Evolutionary conservation across 192 early-diverging fungal species (phyloP).

Genomic region (Pecoramyces ruminantium): DNA sequence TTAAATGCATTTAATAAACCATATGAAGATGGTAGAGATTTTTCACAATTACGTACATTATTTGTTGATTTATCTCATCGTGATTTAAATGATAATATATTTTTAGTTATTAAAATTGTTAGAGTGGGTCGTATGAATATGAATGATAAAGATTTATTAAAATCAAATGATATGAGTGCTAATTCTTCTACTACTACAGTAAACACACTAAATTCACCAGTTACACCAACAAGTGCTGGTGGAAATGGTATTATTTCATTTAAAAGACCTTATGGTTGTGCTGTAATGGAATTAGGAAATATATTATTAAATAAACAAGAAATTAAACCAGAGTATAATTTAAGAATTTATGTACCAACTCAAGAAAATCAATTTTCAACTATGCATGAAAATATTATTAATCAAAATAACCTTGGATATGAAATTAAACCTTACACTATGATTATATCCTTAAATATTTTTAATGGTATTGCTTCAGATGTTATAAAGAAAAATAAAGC

Average conservation of each 20-base stretch:
- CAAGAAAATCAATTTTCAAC: slow-evolving; percentile 24
- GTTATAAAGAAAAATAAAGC: slow-evolving; percentile 20
- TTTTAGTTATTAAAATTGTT: slow-evolving; percentile 41
- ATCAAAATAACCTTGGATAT: slow-evolving; percentile 19
- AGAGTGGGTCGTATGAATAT: slow-evolving; percentile 43
- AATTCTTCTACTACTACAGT: background rate
- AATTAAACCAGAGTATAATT: slow-evolving; percentile 17
- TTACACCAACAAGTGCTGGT: background rate
- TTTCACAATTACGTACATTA: slow-evolving; percentile 26
- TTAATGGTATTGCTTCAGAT: slow-evolving; percentile 15
- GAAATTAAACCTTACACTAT: slow-evolving; percentile 20
- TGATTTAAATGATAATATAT: slow-evolving; percentile 28
- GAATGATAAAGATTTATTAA: slow-evolving; percentile 19
- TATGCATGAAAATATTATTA: slow-evolving; percentile 36
- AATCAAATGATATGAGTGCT: background rate
- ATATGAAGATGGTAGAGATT: slow-evolving; percentile 4
- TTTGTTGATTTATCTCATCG: slow-evolving; percentile 36
- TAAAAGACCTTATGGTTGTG: slow-evolving; percentile 45
- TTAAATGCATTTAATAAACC: slow-evolving; percentile 27
- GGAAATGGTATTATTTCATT: slow-evolving; percentile 1
- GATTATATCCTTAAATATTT: slow-evolving; percentile 21
- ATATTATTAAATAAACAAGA: slow-evolving; percentile 16
- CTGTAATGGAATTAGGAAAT: slow-evolving; percentile 25
- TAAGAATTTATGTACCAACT: slow-evolving; percentile 29
- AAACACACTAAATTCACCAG: background rate